Conservation (phyloP, 2,329 filamentous ascomycete genomes). For the Sarocladium strictum region DNA sequence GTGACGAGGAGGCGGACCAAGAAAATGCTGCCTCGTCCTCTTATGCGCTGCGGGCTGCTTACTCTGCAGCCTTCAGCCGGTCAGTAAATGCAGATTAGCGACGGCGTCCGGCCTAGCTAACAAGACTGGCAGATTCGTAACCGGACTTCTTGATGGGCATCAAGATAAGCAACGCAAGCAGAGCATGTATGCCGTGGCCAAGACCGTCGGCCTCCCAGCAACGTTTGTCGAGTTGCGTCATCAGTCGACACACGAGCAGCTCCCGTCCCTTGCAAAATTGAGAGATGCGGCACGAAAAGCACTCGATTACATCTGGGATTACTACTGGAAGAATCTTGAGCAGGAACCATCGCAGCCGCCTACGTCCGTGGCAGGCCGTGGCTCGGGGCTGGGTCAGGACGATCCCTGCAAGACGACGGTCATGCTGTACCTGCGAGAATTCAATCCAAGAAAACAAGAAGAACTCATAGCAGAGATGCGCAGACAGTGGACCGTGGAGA, state of each 20-base stretch:
- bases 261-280: slow-evolving; percentile 70
- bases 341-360: slow-evolving; percentile 12
- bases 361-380: neutral
- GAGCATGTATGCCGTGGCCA: slow-evolving; percentile 68
- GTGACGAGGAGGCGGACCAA: slow-evolving; percentile 43
- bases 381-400: neutral
- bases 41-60: slow-evolving; percentile 62
- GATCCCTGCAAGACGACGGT: slow-evolving; percentile 29
- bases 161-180: slow-evolving; percentile 61
- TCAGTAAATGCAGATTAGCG: too few species aligned
- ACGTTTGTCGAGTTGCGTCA: slow-evolving; percentile 87
- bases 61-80: slow-evolving; percentile 70
- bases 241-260: slow-evolving; percentile 82
- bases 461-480: slow-evolving; percentile 23
- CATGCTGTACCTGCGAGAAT: slow-evolving; percentile 31
- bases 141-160: slow-evolving; percentile 69
- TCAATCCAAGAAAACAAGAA: slow-evolving; percentile 14
- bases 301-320: slow-evolving; percentile 80
- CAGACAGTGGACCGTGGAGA: slow-evolving; percentile 28
- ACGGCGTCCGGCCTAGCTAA: too few species aligned
- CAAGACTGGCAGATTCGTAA: slow-evolving; percentile 75
- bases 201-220: slow-evolving; percentile 61
- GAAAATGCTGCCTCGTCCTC: slow-evolving; percentile 35
- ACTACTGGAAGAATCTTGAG: slow-evolving; percentile 66
- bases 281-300: slow-evolving; percentile 64